Evolutionary conservation across 495 filamentous ascomycete species (phyloP), one percentile per base, ranked within the genome.

Genomic region (Aspergillus homomorphus): DNA sequence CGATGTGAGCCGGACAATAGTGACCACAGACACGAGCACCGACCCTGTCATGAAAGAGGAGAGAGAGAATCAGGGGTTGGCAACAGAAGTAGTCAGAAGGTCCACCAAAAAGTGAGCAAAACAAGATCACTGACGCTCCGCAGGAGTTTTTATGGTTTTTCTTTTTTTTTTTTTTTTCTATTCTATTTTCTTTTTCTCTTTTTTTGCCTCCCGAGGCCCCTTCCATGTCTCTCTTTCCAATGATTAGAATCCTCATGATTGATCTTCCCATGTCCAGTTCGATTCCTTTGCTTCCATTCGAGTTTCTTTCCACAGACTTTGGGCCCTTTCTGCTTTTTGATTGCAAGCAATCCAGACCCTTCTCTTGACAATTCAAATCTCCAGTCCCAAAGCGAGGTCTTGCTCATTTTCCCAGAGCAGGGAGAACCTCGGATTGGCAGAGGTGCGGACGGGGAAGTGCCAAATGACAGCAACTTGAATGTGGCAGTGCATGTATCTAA

Each of bases 401-500:
- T n/a, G n/a, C n/a, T n/a, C n/a, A n/a, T n/a, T n/a, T 30, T 30
- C 10, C 10, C 26, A 4, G 26, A 30, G 26, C 38, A 53, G 53
- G 57, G 26, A 52, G 26, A 46, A 21, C 51, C 44, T 60, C 52
- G 58, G 51, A 45, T 51, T n/a, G 30, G 56, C 51, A 44, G 50
- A 48, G 45, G 51, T 43, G 50, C 44, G 53, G 55, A 24, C 21
- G 38, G 26, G 57, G 53, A 63, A 62, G 56, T 60, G 62, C 62
- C 60, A 69, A 70, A 65, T 73, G 73, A 73, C 70, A 73, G 68
- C 68, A 75, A n/a, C n/a, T n/a, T n/a, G n/a, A n/a, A 57, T 74
- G 74, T 77, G 74, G 74, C 74, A 77, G 74, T 77, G 74, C 74
- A 75, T 74, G 74, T 72, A 75, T 66, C 65, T 64, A 67, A 54